phyloP scores from a whole-genome alignment of 2,329 filamentous ascomycete genomes.

The Venturia pyrina region DNA sequence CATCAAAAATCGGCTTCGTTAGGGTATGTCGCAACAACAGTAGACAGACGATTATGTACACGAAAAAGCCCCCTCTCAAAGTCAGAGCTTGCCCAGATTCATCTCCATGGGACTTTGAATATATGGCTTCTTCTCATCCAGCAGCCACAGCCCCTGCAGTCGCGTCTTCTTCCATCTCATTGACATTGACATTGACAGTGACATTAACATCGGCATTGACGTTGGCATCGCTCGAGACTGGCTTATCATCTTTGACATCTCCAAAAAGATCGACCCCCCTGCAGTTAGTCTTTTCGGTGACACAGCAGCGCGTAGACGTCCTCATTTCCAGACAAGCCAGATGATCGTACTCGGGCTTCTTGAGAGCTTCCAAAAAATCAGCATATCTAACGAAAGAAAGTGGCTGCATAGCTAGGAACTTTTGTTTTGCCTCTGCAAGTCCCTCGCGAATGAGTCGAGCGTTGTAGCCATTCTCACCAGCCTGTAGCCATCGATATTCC shows the following conservation, averaged over 20 bases:
- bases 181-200: not conserved
- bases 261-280: not conserved
- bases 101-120: not conserved
- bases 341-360: constrained; percentile 4
- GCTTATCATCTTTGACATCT: not conserved
- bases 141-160: not conserved
- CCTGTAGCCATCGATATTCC: constrained; percentile 4
- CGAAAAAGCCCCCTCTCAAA: not conserved
- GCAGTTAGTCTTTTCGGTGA: not conserved
- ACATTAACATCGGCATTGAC: not conserved
- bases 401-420: constrained; percentile 28
- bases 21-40: not conserved
- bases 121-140: not conserved
- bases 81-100: not conserved
- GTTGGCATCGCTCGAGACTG: not conserved
- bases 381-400: constrained; percentile 25
- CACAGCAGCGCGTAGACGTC: constrained; percentile 4
- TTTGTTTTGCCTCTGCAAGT: constrained; percentile 25
- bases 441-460: constrained; percentile 25
- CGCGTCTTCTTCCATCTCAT: not conserved
- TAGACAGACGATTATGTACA: not conserved
- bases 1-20: not conserved
- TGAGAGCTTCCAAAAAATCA: constrained; percentile 14
- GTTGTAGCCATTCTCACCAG: constrained; percentile 27
- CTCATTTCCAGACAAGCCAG: constrained; percentile 6